Evolutionary conservation across 371 early-diverging fungal genomes (phyloP).

Genomic region (Mortierella sp.): DNA sequence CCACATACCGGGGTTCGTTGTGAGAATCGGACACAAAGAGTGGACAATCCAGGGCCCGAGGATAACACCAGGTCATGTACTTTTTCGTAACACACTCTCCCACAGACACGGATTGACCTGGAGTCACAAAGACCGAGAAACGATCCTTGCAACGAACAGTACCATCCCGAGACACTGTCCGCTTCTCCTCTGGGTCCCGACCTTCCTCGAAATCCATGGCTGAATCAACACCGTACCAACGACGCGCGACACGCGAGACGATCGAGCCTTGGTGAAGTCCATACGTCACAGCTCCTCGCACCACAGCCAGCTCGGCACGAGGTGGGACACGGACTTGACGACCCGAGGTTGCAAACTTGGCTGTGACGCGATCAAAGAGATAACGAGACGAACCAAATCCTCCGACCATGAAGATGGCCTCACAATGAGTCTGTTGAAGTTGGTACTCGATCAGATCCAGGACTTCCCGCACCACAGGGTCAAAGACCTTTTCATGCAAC

Average conservation of each 20-base stretch:
- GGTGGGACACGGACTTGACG: conserved; percentile 14
- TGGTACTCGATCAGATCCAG: conserved; percentile 62
- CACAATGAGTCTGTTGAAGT: conserved; percentile 48
- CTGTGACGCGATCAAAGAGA: conserved; percentile 35
- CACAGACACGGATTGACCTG: conserved; percentile 59
- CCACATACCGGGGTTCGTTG: conserved; percentile 57
- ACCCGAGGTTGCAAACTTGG: conserved; percentile 19
- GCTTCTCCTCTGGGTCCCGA: conserved; percentile 56
- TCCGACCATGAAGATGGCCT: conserved; percentile 56
- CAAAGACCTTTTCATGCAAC: conserved; percentile 53
- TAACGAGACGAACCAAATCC: conserved; percentile 57
- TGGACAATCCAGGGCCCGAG: conserved; percentile 58
- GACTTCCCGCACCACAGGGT: conserved; percentile 64
- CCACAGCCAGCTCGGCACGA: conserved; percentile 25
- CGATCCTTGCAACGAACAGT: conserved; percentile 47
- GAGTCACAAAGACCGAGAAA: conserved; percentile 60
- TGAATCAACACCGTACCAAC: conserved; percentile 62
- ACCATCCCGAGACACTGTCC: conserved; percentile 21
- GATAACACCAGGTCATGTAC: conserved; percentile 55
- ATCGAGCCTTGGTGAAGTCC: conserved; percentile 17
- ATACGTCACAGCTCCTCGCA: conserved; percentile 34
- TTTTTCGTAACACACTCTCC: conserved; percentile 56
- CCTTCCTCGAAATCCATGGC: conserved; percentile 60
- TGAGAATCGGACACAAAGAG: conserved; percentile 57
- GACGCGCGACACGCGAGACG: conserved; percentile 46